Conservation (phyloP, 805 yeast species). For the Ogataea paradorogensis region DNA sequence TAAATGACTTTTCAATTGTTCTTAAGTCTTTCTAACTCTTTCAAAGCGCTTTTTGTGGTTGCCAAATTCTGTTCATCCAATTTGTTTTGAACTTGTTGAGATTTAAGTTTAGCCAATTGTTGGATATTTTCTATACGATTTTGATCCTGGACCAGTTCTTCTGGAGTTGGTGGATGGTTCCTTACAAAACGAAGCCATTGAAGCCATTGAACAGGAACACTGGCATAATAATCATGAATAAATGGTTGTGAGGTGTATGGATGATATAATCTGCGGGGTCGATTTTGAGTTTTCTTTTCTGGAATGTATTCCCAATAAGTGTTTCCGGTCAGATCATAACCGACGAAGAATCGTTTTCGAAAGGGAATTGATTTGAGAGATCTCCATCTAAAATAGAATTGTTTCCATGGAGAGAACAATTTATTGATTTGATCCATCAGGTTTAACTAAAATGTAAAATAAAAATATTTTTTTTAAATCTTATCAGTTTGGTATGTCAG, state of each 20-base stretch:
- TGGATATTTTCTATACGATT: conserved; percentile 52
- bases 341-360: conserved; percentile 64
- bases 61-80: conserved; percentile 17
- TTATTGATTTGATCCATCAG: conserved; percentile 48
- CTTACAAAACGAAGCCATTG: conserved; percentile 77
- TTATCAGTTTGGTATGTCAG: conserved; percentile 5
- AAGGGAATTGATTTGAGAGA: conserved; percentile 65
- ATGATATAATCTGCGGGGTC: conserved; percentile 62
- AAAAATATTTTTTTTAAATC: conserved; percentile 3
- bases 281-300: conserved; percentile 37
- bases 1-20: conserved; percentile 1
- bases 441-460: background rate
- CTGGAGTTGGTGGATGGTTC: conserved; percentile 54
- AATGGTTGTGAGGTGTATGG: conserved; percentile 47
- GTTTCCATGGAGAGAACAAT: conserved; percentile 49
- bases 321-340: conserved; percentile 80
- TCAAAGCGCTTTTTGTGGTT: conserved; percentile 22
- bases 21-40: conserved; percentile 24
- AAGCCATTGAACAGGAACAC: conserved; percentile 70
- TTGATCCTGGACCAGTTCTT: conserved; percentile 59
- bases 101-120: conserved; percentile 46
- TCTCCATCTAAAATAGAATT: conserved; percentile 53
- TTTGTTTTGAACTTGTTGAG: conserved; percentile 36
- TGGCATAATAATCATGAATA: conserved; percentile 56
- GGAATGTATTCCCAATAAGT: conserved; percentile 79